Conservation (phyloP, 352 stramenopile genomes). For the Aphanomyces stellatus region DNA sequence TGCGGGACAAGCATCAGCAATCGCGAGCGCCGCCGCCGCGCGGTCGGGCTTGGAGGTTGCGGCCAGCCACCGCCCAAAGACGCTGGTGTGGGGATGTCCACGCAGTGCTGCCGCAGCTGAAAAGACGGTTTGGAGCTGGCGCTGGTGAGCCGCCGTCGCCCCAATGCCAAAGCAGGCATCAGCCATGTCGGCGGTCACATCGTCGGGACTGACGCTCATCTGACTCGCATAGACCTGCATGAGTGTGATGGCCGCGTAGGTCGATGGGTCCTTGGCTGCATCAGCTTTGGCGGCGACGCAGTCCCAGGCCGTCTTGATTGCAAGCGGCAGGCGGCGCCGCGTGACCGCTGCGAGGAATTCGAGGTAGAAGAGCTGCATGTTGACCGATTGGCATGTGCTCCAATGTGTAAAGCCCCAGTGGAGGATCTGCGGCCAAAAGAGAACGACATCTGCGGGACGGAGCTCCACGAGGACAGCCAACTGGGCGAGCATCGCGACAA, state of each 20-base stretch:
- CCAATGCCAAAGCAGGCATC: slow-evolving; percentile 36
- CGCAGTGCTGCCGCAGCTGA: slow-evolving; percentile 5
- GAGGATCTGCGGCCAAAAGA: slow-evolving; percentile 63
- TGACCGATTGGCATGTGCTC: slow-evolving; percentile 36
- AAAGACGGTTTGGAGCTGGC: slow-evolving; percentile 28
- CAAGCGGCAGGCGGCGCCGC: slow-evolving; percentile 32
- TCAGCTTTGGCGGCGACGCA: slow-evolving; percentile 57
- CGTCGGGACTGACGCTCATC: slow-evolving; percentile 41
- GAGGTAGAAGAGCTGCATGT: slow-evolving; percentile 51
- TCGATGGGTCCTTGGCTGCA: slow-evolving; percentile 36
- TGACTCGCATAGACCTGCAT: slow-evolving; percentile 62
- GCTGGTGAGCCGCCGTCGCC: slow-evolving; percentile 33
- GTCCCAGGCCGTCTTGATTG: slow-evolving; percentile 52
- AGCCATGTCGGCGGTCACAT: slow-evolving; percentile 29
- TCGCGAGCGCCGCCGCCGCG: background rate
- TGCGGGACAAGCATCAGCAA: background rate
- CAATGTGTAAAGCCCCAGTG: slow-evolving; percentile 53
- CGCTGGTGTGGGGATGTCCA: slow-evolving; percentile 20
- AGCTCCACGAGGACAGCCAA: slow-evolving; percentile 48
- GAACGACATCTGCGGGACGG: slow-evolving; percentile 45
- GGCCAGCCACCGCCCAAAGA: slow-evolving; percentile 12
- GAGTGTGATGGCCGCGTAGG: slow-evolving; percentile 37
- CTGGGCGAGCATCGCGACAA: slow-evolving; percentile 52
- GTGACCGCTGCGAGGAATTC: slow-evolving; percentile 45
- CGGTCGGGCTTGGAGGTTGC: background rate